phyloP scores from a whole-genome alignment of 352 stramenopile genomes.

The Thraustochytrium striatum region DNA sequence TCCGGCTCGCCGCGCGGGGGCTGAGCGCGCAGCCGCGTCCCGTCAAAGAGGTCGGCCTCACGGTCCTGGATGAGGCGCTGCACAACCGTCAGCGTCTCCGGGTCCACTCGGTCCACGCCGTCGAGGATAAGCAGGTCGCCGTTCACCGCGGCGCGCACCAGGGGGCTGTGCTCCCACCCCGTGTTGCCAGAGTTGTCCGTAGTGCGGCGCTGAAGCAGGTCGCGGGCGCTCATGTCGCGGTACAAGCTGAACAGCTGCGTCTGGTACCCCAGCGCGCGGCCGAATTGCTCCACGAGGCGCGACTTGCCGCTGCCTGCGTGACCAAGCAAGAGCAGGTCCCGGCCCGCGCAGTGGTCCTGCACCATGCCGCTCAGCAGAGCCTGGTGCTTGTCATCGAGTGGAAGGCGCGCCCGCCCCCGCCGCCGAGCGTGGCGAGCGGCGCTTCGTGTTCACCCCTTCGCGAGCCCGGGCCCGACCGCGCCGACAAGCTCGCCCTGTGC shows the following conservation, averaged over 20 bases:
- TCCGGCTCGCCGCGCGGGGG: neutral
- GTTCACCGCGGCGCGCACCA: slow-evolving; percentile 78
- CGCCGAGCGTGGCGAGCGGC: neutral
- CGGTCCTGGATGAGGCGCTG: slow-evolving; percentile 77
- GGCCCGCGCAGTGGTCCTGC: slow-evolving; percentile 67
- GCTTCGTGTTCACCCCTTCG: neutral
- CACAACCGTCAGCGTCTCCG: slow-evolving; percentile 78
- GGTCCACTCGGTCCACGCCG: slow-evolving; percentile 81
- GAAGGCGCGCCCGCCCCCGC: too few species aligned
- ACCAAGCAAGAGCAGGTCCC: slow-evolving; percentile 71
- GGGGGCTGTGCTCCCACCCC: slow-evolving; percentile 80
- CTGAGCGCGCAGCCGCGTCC: slow-evolving; percentile 63
- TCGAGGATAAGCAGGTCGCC: slow-evolving; percentile 81
- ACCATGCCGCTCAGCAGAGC: slow-evolving; percentile 66
- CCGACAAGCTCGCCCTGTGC: neutral
- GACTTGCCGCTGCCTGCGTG: slow-evolving; percentile 76
- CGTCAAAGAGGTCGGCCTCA: slow-evolving; percentile 78
- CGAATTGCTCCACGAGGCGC: slow-evolving; percentile 55
- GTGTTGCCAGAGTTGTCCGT: slow-evolving; percentile 80
- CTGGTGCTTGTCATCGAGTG: slow-evolving; percentile 64
- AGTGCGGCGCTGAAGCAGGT: slow-evolving; percentile 79
- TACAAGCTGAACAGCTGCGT: slow-evolving; percentile 83
- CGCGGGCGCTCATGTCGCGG: slow-evolving; percentile 83
- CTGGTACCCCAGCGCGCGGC: slow-evolving; percentile 67
- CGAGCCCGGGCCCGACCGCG: neutral